Percentiles rank a stretch among this genome's conserved stretches.
Evolutionary conservation across 2,329 filamentous ascomycete genomes (phyloP).

Genomic region (Nemania sp.): DNA sequence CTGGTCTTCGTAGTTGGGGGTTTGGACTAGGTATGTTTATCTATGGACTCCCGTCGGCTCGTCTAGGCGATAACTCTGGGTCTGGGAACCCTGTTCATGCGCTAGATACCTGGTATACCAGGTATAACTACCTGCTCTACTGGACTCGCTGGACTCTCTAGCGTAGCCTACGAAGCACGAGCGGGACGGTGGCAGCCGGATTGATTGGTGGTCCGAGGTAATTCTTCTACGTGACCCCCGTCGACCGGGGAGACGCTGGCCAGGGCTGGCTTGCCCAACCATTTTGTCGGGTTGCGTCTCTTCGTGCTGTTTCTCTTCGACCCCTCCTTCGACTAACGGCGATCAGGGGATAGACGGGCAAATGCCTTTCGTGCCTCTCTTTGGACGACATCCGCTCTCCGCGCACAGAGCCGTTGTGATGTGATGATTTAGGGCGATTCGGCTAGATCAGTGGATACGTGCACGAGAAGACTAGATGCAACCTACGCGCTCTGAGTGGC

Average conservation of each 20-base stretch:
- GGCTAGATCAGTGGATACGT: background rate
- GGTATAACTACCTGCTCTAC: too few relatives aligned
- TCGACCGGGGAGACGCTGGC: constrained; percentile 1
- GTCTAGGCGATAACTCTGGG: constrained; percentile 16
- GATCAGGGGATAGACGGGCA: constrained; percentile 12
- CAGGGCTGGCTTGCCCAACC: constrained; percentile 23
- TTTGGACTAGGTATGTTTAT: too few relatives aligned
- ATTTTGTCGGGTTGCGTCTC: constrained; percentile 19
- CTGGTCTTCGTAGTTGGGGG: too few relatives aligned
- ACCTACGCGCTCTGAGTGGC: constrained; percentile 18
- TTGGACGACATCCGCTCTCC: background rate
- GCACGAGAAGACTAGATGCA: too few relatives aligned
- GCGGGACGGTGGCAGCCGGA: too few relatives aligned
- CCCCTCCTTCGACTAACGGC: constrained; percentile 6
- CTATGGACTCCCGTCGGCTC: too few relatives aligned
- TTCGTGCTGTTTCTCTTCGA: background rate
- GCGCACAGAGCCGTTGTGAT: background rate
- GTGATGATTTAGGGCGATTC: constrained; percentile 8
- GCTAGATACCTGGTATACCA: background rate
- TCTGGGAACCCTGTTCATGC: background rate
- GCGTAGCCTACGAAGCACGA: too few relatives aligned
- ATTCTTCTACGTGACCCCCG: constrained; percentile 9
- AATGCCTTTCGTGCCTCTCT: too few relatives aligned
- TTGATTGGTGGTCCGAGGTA: constrained; percentile 21
- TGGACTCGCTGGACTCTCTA: too few relatives aligned